Conservation (phyloP, 495 filamentous ascomycete genomes). For the Talaromyces wortmannii region DNA sequence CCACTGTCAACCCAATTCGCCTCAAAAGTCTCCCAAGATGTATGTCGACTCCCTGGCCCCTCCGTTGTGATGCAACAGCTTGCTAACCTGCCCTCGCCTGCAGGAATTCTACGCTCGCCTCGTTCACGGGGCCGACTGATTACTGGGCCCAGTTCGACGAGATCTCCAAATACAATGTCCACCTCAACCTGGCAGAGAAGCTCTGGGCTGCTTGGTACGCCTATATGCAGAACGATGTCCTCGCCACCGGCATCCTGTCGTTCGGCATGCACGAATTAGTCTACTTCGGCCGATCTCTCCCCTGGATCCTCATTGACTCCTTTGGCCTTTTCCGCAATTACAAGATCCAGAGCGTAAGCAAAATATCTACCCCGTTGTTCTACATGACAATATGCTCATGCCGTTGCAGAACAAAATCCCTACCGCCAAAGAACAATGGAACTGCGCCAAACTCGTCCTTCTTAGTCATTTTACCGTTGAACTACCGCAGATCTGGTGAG, state of each 20-base stretch:
- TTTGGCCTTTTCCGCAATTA: slow-evolving; percentile 82
- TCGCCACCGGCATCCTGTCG: slow-evolving; percentile 89
- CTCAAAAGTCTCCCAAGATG: neutral
- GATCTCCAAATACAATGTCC: slow-evolving; percentile 72
- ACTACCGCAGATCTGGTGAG: slow-evolving; percentile 90
- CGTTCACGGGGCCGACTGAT: slow-evolving; percentile 39
- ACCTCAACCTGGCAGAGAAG: slow-evolving; percentile 70
- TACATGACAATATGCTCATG: neutral
- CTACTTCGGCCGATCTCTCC: slow-evolving; percentile 80
- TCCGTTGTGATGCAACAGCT: no score
- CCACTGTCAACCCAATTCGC: no score
- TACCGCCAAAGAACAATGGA: slow-evolving; percentile 84
- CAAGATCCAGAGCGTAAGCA: slow-evolving; percentile 74
- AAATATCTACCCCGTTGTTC: neutral
- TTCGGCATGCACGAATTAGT: slow-evolving; percentile 82
- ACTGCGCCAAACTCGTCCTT: slow-evolving; percentile 86
- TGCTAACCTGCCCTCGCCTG: no score
- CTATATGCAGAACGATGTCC: slow-evolving; percentile 84
- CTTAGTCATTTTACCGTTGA: slow-evolving; percentile 95
- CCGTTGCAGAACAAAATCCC: slow-evolving; percentile 72
- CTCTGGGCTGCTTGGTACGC: slow-evolving; percentile 88
- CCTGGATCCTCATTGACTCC: slow-evolving; percentile 79
- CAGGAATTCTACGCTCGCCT: slow-evolving; percentile 41
- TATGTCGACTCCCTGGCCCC: neutral
- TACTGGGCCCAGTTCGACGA: slow-evolving; percentile 75